phyloP scores from a whole-genome alignment of 345 rosid species.

The Dovyalis caffra region DNA sequence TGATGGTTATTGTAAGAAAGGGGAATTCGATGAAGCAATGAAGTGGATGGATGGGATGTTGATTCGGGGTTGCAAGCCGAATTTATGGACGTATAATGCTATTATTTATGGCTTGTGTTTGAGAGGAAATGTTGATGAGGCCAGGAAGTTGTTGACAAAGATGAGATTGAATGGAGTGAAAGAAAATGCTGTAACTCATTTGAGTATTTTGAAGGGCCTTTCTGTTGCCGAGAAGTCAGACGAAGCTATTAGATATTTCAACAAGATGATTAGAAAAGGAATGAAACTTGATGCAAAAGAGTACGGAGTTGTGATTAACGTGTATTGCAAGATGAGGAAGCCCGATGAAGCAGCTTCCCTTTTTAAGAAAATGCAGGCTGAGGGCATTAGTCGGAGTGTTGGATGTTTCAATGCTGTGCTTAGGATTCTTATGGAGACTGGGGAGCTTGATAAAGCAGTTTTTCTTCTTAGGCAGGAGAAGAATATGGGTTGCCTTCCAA shows the following conservation, averaged over 20 bases:
- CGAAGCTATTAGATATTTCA: slow-evolving; percentile 33
- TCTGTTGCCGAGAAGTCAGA: slow-evolving; percentile 20
- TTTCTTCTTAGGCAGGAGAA: slow-evolving; percentile 30
- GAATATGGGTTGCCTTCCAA: slow-evolving; percentile 30
- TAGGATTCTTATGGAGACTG: slow-evolving; percentile 24
- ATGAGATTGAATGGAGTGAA: slow-evolving; percentile 43
- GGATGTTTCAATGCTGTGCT: slow-evolving; percentile 31
- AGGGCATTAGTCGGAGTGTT: slow-evolving; percentile 22
- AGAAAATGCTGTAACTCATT: slow-evolving; percentile 34
- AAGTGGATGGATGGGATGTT: slow-evolving; percentile 31
- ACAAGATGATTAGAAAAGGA: slow-evolving; percentile 19
- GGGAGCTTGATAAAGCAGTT: slow-evolving; percentile 29
- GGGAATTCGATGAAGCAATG: slow-evolving; percentile 38
- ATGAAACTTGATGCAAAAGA: slow-evolving; percentile 30
- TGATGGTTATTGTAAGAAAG: slow-evolving; percentile 43
- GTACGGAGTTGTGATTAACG: slow-evolving; percentile 26
- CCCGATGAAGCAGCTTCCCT: slow-evolving; percentile 25
- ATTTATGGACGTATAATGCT: slow-evolving; percentile 40
- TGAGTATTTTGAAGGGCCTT: slow-evolving; percentile 40
- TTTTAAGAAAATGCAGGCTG: slow-evolving; percentile 27
- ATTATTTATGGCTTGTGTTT: slow-evolving; percentile 40
- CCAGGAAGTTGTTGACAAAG: slow-evolving; percentile 28
- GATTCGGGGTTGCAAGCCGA: slow-evolving; percentile 29
- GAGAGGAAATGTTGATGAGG: slow-evolving; percentile 35
- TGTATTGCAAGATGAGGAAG: slow-evolving; percentile 34